Conservation (phyloP, 2,329 filamentous ascomycete species). For the Alternaria metachromatica region DNA sequence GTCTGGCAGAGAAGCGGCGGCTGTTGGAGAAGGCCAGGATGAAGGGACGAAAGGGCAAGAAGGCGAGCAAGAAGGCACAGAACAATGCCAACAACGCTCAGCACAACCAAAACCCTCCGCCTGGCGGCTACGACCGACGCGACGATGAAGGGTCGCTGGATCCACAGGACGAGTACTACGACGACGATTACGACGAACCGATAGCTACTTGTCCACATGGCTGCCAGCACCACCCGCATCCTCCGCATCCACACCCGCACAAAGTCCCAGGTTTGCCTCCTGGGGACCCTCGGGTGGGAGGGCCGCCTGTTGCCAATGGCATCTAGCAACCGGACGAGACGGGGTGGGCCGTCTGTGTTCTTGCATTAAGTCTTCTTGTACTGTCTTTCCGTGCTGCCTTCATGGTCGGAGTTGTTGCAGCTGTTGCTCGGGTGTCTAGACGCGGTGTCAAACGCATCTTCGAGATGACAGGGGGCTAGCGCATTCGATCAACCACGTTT, state of each 20-base stretch:
- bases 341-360: conserved; percentile 51
- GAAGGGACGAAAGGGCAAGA: conserved; percentile 89
- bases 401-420: conserved; percentile 16
- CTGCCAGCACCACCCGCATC: conserved; percentile 40
- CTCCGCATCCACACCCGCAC: conserved; percentile 28
- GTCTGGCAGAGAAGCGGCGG: conserved; percentile 83
- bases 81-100: conserved; percentile 43
- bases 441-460: conserved; percentile 9
- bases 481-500: not conserved
- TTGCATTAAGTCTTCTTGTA: conserved; percentile 41
- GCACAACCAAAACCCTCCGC: conserved; percentile 38
- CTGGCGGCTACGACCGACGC: conserved; percentile 40
- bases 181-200: conserved; percentile 47
- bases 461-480: conserved; percentile 6
- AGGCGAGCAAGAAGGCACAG: conserved; percentile 69
- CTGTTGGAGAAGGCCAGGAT: conserved; percentile 92
- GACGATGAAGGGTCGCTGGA: conserved; percentile 42
- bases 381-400: conserved; percentile 38
- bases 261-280: conserved; percentile 34
- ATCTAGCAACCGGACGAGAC: conserved; percentile 46
- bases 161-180: conserved; percentile 45
- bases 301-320: conserved; percentile 33
- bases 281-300: conserved; percentile 31
- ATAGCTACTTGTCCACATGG: conserved; percentile 39
- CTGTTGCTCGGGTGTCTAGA: conserved; percentile 11